Evolutionary conservation across 2,329 filamentous ascomycete genomes (phyloP).

Genomic region (Calonectria pteridis): DNA sequence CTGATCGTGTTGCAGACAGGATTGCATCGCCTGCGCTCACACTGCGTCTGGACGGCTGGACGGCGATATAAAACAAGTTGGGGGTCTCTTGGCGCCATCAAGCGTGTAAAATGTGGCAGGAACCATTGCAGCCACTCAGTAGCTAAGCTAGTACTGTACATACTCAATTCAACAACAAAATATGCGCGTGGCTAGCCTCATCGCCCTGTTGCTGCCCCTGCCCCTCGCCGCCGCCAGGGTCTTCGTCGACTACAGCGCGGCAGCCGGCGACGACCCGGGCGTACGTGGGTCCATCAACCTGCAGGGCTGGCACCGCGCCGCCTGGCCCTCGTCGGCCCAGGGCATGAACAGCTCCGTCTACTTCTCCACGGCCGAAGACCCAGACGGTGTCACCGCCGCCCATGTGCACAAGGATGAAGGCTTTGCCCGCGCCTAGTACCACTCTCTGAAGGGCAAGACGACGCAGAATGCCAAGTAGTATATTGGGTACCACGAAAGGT

Average conservation of each 20-base stretch:
- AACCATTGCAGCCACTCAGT: neutral
- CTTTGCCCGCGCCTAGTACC: neutral
- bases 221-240: neutral
- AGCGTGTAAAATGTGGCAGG: neutral
- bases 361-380: neutral
- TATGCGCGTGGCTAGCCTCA: neutral
- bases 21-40: neutral
- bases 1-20: neutral
- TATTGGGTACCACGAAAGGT: conserved; percentile 3
- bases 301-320: neutral
- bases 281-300: neutral
- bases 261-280: neutral
- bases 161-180: too few species aligned
- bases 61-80: neutral
- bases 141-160: neutral
- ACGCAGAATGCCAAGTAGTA: neutral
- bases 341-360: conserved; percentile 2
- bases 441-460: neutral
- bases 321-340: neutral
- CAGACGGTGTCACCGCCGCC: neutral
- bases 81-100: neutral
- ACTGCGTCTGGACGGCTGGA: neutral
- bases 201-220: too few species aligned
- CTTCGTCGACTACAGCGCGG: neutral
- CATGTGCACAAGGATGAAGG: conserved; percentile 5